Evolutionary conservation across 2,329 filamentous ascomycete genomes (phyloP), one percentile per base, ranked within the genome.

Genomic region (Arthroderma sp.): DNA sequence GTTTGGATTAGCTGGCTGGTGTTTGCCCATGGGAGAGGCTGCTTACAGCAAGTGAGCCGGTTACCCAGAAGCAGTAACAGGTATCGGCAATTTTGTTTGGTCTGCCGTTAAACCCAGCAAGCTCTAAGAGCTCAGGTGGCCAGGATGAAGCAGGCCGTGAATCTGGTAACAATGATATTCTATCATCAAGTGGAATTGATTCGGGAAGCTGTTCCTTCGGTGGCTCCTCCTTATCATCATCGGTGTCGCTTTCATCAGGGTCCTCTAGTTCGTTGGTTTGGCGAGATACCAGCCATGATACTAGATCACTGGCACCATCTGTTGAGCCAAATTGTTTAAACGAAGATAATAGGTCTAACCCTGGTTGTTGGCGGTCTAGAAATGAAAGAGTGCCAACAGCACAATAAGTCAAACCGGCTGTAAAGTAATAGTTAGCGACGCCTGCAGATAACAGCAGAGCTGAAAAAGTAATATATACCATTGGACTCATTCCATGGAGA

Each of bases 21-120:
- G 28, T 9, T 15, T 11, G 41, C 10, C 33, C 41, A 15, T 42
- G 15, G 47, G 10, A 6, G 38, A 27, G 33, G 9, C 22, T 22
- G 29, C 60, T 55, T 62, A 72, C 70, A 47, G 62, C 59, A 42
- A 75, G 60, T 42, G 86, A 78, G 1, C 78, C 86, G 3, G 74
- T 73, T 0, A 85, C 85, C 91, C 91, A 98, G 71, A 89, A 98
- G 22, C 79, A 82, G 62, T 98, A 98, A 65, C 91, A 98, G 0
- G 91, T 96, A 64, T 98, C 91, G 6, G 85, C 83, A 40, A 81
- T 74, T 63, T 98, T 98, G 67, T 94, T 95, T 59, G 78, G 80
- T 41, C 91, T 79, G 28, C 91, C 91, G 56, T 93, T 94, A 65
- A 93, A 87, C 6, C 88, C 91, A 1, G 85, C 74, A 56, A 73